Evolutionary conservation across 768 basidiomycete species (phyloP), one percentile per base, ranked within the genome.

Genomic region (Hygrophorus russula): DNA sequence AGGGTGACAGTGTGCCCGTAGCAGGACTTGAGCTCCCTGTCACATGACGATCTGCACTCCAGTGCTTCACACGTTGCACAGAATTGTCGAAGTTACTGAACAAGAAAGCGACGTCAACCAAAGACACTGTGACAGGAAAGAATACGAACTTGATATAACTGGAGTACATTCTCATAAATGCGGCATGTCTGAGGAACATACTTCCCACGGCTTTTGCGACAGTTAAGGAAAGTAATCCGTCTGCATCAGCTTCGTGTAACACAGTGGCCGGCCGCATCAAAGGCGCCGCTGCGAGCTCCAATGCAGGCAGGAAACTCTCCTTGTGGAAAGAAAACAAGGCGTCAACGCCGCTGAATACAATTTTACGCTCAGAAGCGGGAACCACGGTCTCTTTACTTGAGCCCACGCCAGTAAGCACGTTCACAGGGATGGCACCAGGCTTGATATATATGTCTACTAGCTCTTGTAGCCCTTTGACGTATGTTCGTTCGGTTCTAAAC

Each of bases 121-220:
- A 27, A 20, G 43, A 51, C 32, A 59, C 29, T 14, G 24, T 4
- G 15, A 13, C 14, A 3, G 33, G 15, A 41, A 24, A 20, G 13
- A 24, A n/a, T 13, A 63, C 83, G 57, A 59, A 91, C 89, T 98
- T 97, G 71, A 94, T 94, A 59, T 97, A 99, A 35, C 84, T 86
- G 27, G 91, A 92, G 60, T 99, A 99, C 85, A 98, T 97, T 66
- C 72, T 88, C 88, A 99, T 90, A 68, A 97, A 97, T 3, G 94
- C 91, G 24, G 91, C 88, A 60, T 99, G 92, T 42, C 83, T 86
- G 43, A 89, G 66, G 62, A 98, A 99, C 37, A 88, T 91, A 45
- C 82, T 74, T 5, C 88, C 93, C 30, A 99, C 82, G 11, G 76
- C 72, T 46, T 74, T 83, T 0, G 88, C 89, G 11, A 88, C 86